phyloP scores from a whole-genome alignment of 352 stramenopile species.

The Phytopythium cucurbitacearum region DNA sequence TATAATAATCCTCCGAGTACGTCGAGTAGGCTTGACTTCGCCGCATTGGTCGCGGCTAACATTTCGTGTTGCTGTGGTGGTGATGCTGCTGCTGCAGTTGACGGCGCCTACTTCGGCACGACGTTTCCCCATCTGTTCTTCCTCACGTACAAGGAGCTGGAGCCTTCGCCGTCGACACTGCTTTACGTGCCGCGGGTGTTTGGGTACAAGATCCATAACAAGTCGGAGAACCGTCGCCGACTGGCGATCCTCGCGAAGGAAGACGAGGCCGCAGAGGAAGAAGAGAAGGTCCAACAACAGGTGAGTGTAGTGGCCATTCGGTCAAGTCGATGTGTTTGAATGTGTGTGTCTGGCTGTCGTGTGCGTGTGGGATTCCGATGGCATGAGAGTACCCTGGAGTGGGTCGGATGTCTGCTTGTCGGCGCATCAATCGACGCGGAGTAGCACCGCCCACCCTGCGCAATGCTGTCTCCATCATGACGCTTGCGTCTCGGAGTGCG shows the following conservation, averaged over 20 bases:
- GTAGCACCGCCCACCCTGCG: constrained; percentile 4
- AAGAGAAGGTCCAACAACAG: constrained; percentile 59
- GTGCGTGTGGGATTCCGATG: background rate
- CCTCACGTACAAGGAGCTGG: constrained; percentile 95
- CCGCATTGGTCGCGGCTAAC: constrained; percentile 1
- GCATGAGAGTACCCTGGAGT: background rate
- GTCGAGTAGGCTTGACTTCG: constrained; percentile 10
- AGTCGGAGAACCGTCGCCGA: constrained; percentile 75
- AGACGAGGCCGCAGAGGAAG: constrained; percentile 35
- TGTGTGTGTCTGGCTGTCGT: constrained; percentile 15
- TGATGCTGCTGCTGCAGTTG: constrained; percentile 41
- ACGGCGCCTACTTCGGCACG: constrained; percentile 98
- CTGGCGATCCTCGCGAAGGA: constrained; percentile 78
- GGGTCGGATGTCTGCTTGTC: too few species aligned
- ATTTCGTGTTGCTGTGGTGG: background rate
- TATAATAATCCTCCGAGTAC: constrained; percentile 82
- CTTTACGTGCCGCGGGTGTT: constrained; percentile 90
- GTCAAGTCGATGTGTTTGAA: constrained; percentile 3
- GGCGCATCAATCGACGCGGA: too few species aligned
- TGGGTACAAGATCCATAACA: constrained; percentile 92
- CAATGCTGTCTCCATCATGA: constrained; percentile 13
- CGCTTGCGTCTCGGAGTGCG: constrained; percentile 3
- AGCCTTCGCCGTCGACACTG: constrained; percentile 75
- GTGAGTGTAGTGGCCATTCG: constrained; percentile 25
- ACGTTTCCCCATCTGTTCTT: constrained; percentile 99